phyloP scores from a whole-genome alignment of 495 filamentous ascomycete genomes.

The Amniculicola lignicola region DNA sequence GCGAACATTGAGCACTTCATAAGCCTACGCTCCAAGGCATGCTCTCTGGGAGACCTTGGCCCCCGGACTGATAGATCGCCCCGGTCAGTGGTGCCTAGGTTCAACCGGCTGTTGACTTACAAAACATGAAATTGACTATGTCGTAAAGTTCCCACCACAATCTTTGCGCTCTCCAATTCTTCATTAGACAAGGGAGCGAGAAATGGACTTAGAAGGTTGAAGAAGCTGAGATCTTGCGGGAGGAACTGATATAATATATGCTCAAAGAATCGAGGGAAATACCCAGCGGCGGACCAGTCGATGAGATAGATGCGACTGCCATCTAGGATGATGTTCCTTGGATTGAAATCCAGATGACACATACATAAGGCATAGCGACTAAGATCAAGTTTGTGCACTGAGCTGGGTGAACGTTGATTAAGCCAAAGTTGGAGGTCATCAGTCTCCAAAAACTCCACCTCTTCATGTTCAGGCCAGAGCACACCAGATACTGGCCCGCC shows the following conservation, averaged over 20 bases:
- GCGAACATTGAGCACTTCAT: neutral
- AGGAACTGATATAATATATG: neutral
- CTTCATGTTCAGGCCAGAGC: constrained; percentile 1
- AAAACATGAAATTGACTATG: neutral
- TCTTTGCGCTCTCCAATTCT: neutral
- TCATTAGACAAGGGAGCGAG: neutral
- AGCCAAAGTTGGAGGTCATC: neutral
- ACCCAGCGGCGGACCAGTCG: neutral
- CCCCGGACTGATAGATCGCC: neutral
- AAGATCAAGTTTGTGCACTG: neutral
- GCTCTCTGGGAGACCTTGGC: neutral
- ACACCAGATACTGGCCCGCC: constrained; percentile 10
- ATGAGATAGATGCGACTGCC: neutral
- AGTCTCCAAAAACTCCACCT: neutral
- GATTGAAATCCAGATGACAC: neutral
- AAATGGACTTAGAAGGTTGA: neutral
- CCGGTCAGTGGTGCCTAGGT: neutral
- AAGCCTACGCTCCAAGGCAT: neutral
- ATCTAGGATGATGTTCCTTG: neutral
- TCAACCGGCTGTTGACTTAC: neutral
- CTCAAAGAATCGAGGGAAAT: neutral
- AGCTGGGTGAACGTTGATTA: neutral
- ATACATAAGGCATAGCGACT: neutral
- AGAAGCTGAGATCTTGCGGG: neutral
- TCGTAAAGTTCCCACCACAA: neutral